A percentile compares a stretch with the other conserved stretches of the same genome.
Evolutionary conservation across 441 rosid genomes (phyloP).

Genomic region (Theobroma grandiflorum): DNA sequence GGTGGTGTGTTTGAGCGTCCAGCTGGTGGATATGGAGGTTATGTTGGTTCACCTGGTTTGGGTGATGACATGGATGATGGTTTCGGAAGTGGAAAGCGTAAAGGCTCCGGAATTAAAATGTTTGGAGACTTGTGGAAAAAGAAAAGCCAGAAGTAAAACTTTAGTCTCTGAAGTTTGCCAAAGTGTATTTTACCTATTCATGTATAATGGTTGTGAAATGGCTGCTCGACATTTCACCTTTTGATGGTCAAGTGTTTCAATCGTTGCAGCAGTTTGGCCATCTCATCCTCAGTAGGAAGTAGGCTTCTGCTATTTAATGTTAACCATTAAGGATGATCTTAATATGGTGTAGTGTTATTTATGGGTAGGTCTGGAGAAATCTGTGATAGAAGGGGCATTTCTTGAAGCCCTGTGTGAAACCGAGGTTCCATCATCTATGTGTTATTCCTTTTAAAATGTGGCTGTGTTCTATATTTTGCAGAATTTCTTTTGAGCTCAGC

Average conservation of each 20-base stretch:
- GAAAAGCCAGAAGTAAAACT: constrained; percentile 68
- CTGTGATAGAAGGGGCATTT: not conserved
- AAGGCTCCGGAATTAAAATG: constrained; percentile 80
- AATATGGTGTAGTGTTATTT: constrained; percentile 6
- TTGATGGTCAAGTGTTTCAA: constrained; percentile 27
- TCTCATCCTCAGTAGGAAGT: constrained; percentile 8
- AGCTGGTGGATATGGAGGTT: constrained; percentile 50
- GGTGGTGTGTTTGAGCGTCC: constrained; percentile 60
- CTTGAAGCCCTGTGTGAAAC: not conserved
- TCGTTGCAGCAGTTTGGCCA: constrained; percentile 4
- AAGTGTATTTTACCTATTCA: not conserved
- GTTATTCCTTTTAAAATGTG: not conserved
- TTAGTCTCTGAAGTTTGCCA: not conserved
- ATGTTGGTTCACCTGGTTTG: constrained; percentile 67
- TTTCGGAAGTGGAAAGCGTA: constrained; percentile 73
- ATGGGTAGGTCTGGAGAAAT: not conserved
- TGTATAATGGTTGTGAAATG: constrained; percentile 33
- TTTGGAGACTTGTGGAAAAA: constrained; percentile 93
- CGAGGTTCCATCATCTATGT: constrained; percentile 5
- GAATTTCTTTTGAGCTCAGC: not conserved
- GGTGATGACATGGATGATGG: constrained; percentile 70
- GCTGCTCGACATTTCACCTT: constrained; percentile 46
- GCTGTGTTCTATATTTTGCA: not conserved
- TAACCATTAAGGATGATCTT: constrained; percentile 11
- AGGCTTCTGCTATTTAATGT: constrained; percentile 12